Base-by-base conservation (phyloP, 345 rosid species). In the Anacardium occidentale region DNA sequence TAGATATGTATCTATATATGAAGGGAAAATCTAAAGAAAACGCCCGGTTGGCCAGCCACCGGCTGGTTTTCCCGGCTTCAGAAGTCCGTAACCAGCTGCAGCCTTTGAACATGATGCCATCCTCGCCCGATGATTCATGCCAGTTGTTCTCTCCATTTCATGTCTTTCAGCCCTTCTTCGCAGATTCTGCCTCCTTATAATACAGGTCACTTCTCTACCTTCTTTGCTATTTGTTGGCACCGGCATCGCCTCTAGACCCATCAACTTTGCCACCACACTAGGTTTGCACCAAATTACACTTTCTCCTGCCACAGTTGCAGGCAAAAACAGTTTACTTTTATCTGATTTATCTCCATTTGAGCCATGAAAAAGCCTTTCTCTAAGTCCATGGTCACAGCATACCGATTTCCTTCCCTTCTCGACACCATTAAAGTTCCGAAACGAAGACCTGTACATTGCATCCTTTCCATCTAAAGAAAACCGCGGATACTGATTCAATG, bases 391-490 rank as follows among this genome's bases (percentile, higher is more conserved):
- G 40, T 77, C 82, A 45, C 86, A 78, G 74, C 82, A 79, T 8
- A 75, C 78, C 0, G 92, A 85, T 22, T 77, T 83, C 66, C 90
- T 81, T 8, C 74, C 84, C 22, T n/a, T 24, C 5, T 20, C 67
- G 20, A 2, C 20, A 15, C 40, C 70, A 7, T 77, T 69, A 45
- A 69, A 62, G 72, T 84, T 86, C 66, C 77, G 67, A 71, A 94
- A 94, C 0, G 98, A 94, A 13, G 91, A 91, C 25, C 91, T 77
- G 68, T 94, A 91, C 97, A 90, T 91, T 5, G 98, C 92, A 58
- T 94, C 98, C 79, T 82, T 91, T 9, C 97, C 98, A 22, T 94
- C 98, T 0, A 94, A 86, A 0, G 98, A 94, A 74, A 94, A 94
- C 1, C 98, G 87, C 37, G 98, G 98, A 82, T 94, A 91, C 75